Conservation (phyloP, 768 basidiomycete species). For the Favolaschia claudopus region DNA sequence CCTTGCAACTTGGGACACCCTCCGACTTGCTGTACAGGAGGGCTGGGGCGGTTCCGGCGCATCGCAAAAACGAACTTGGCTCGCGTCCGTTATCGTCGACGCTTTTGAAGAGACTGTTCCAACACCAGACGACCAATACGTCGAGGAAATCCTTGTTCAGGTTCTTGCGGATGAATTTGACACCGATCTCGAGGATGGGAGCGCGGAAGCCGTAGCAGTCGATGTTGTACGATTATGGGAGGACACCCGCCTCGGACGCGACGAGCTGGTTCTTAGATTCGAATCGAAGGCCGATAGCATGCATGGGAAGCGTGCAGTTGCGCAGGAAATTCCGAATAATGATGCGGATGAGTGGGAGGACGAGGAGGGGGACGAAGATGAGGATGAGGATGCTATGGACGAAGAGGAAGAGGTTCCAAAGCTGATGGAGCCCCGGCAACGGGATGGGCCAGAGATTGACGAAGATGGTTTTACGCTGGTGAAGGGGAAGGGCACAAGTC, state of each 20-base stretch:
- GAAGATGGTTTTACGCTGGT: slow-evolving; percentile 94
- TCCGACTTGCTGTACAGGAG: slow-evolving; percentile 86
- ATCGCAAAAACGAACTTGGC: slow-evolving; percentile 81
- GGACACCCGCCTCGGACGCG: slow-evolving; percentile 52
- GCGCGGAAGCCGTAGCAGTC: slow-evolving; percentile 72
- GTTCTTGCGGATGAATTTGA: slow-evolving; percentile 92
- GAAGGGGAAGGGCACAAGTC: slow-evolving; percentile 63
- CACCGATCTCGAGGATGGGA: slow-evolving; percentile 83
- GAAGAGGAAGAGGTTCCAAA: slow-evolving; percentile 65
- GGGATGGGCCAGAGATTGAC: slow-evolving; percentile 77
- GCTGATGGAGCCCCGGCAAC: slow-evolving; percentile 51
- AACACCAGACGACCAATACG: slow-evolving; percentile 69
- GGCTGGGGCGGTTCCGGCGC: slow-evolving; percentile 84
- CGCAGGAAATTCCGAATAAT: slow-evolving; percentile 49
- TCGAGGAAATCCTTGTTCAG: slow-evolving; percentile 85
- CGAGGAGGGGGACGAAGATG: slow-evolving; percentile 51
- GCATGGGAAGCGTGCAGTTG: slow-evolving; percentile 62
- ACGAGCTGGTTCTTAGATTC: slow-evolving; percentile 60
- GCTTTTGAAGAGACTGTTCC: slow-evolving; percentile 68
- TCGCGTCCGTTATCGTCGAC: slow-evolving; percentile 83
- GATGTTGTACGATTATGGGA: slow-evolving; percentile 79
- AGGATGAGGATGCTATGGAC: slow-evolving; percentile 43
- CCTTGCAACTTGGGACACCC: slow-evolving; percentile 83
- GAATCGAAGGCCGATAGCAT: slow-evolving; percentile 69
- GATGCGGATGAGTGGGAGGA: slow-evolving; percentile 57